Evolutionary conservation across 805 yeast species (phyloP).

Genomic region (Jamesozyma piceae): DNA sequence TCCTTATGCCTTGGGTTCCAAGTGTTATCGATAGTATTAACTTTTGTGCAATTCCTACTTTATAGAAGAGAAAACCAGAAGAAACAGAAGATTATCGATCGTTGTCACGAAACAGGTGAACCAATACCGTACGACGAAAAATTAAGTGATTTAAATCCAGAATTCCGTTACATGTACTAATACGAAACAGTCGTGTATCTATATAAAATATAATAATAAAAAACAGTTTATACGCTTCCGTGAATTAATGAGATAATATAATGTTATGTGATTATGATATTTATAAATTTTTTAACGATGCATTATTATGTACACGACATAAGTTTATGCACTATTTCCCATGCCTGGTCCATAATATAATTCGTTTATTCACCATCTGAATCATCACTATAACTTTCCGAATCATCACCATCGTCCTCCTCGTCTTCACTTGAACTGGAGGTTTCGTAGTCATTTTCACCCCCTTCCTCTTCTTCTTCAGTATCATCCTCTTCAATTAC

Average conservation of each 20-base stretch:
- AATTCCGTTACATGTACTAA: constrained; percentile 39
- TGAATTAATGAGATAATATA: too few species aligned
- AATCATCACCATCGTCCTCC: constrained; percentile 22
- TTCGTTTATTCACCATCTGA: too few species aligned
- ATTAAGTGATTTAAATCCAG: constrained; percentile 35
- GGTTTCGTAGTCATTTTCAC: constrained; percentile 11
- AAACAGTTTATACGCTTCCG: too few species aligned
- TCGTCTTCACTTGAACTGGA: constrained; percentile 3
- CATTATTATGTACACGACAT: too few species aligned
- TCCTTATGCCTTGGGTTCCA: constrained; percentile 39
- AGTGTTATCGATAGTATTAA: constrained; percentile 33
- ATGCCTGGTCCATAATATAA: too few species aligned
- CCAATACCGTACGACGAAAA: constrained; percentile 30
- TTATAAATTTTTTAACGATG: too few species aligned
- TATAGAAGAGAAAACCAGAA: constrained; percentile 31
- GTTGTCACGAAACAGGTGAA: constrained; percentile 26
- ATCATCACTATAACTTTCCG: constrained; percentile 1
- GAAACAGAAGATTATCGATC: constrained; percentile 27
- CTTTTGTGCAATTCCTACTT: constrained; percentile 28
- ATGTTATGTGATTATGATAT: too few species aligned
- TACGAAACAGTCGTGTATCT: too few species aligned
- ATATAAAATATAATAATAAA: too few species aligned
- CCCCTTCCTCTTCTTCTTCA: constrained; percentile 28
- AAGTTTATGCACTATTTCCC: too few species aligned
- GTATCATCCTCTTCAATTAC: constrained; percentile 28